These are phyloP conservation scores for Vigna nakashimae DNA, from an alignment of 306 rosid genomes.

Conservation along the genomic window DNA sequence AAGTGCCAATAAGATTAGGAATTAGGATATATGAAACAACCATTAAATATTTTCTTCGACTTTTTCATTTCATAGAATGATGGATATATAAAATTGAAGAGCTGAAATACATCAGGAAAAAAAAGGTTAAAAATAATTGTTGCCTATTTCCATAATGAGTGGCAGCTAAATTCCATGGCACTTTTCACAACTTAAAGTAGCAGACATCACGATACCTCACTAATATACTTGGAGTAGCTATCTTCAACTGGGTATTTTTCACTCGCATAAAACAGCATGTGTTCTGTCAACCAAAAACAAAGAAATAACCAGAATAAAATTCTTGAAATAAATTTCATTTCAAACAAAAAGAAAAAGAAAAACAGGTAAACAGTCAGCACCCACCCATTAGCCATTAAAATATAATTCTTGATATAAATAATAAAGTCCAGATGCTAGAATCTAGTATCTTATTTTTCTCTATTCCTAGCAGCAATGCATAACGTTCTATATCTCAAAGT, in stretches of 20 bases:
- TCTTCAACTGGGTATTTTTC: slow-evolving; percentile 93
- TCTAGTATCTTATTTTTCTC: neutral
- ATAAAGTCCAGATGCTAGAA: neutral
- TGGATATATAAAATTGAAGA: slow-evolving; percentile 21
- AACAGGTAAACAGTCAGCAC: slow-evolving; percentile 7
- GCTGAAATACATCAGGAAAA: neutral
- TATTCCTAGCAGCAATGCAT: neutral
- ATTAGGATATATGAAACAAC: neutral
- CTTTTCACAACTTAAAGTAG: neutral
- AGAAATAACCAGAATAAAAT: slow-evolving; percentile 36
- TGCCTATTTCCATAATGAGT: neutral
- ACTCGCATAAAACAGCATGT: slow-evolving; percentile 99
- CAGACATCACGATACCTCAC: slow-evolving; percentile 62
- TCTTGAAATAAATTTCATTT: neutral
- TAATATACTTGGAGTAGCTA: slow-evolving; percentile 88
- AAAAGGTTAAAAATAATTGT: neutral
- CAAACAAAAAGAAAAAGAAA: slow-evolving; percentile 12
- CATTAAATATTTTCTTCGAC: slow-evolving; percentile 22
- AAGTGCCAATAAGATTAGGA: slow-evolving; percentile 5
- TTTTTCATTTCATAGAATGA: slow-evolving; percentile 9
- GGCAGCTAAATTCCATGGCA: slow-evolving; percentile 27
- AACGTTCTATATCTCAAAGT: neutral
- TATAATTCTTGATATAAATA: neutral
- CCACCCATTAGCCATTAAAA: slow-evolving; percentile 16
- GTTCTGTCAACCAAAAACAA: slow-evolving; percentile 63